Evolutionary conservation across 257 asterid genomes (phyloP), one percentile per base, ranked within the genome.

Genomic region (Nicotiana attenuata): DNA sequence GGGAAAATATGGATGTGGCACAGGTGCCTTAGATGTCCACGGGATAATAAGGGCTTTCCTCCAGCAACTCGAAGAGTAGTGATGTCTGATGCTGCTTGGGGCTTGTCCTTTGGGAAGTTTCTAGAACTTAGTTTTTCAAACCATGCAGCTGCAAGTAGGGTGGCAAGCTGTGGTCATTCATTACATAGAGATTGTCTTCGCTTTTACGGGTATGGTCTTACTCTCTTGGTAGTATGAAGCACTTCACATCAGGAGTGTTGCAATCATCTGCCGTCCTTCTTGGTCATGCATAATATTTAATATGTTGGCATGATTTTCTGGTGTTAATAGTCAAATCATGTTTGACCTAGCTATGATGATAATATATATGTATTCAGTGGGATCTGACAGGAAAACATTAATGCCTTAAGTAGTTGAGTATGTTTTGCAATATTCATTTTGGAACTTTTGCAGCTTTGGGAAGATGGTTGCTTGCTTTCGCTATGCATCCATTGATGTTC

Each of bases 1-100:
- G 97, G 98, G 81, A 96, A 91, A 87, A 96, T 96, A 85, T 96
- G 98, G 99, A 96, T 96, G 99, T 96, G 99, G 99, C 99, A 94
- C 84, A 92, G 99, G 84, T 96, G 99, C 91, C 87, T 96, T 85
- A 90, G 85, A 83, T 96, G 99, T 87, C 99, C 99, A 24, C 89
- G 98, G 77, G 83, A 88, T 78, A 89, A 89, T 81, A 50, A 75
- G 45, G 97, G 98, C 57, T 93, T 92, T 83, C 98, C 99, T 26
- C 98, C 98, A 31, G 97, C 99, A 61, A 96, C 98, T 76, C 91
- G 91, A 87, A 89, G 99, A 86, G 87, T 96, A 76, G 91, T 93
- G 80, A 96, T 96, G 99, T 96, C 99, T 85, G 99, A 96, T 90
- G 99, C 99, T 84, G 98, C 98, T 29, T 93, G 99, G 99, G 98